Percentiles rank a stretch among this genome's conserved stretches.
These are phyloP conservation scores for Phialemoniopsis sp. DNA, from an alignment of 2,329 filamentous ascomycete species.

Conservation along the genomic window DNA sequence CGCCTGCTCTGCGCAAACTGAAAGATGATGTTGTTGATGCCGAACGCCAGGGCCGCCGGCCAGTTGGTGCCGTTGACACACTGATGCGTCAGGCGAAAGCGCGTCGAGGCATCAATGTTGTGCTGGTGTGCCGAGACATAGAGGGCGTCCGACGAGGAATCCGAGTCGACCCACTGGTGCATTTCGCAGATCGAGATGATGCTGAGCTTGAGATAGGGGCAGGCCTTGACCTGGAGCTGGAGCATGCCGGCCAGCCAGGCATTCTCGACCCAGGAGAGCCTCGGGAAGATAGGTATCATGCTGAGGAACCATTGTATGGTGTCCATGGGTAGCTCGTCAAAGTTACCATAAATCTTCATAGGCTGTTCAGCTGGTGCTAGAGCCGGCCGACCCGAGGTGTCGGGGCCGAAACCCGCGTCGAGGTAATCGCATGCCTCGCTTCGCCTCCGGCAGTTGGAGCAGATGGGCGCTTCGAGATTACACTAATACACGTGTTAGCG, in stretches of 20 bases:
- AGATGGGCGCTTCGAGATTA: slow-evolving; percentile 1
- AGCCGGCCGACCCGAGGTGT: not conserved
- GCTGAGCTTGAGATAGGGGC: slow-evolving; percentile 1
- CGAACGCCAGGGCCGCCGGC: slow-evolving; percentile 15
- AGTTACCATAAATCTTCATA: too few species aligned
- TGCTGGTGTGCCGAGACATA: slow-evolving; percentile 15
- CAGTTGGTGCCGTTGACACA: slow-evolving; percentile 65
- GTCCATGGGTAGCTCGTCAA: not conserved
- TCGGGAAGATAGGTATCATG: not conserved
- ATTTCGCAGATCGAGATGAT: not conserved
- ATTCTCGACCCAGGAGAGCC: not conserved
- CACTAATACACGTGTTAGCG: not conserved
- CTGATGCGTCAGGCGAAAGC: slow-evolving; percentile 59
- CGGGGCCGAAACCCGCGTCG: not conserved
- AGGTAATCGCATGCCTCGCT: not conserved
- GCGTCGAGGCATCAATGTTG: slow-evolving; percentile 17
- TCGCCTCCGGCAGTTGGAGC: not conserved
- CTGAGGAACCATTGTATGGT: not conserved
- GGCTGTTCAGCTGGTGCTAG: too few species aligned
- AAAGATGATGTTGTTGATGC: slow-evolving; percentile 16
- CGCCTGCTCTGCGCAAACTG: slow-evolving; percentile 11
- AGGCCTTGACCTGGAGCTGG: not conserved
- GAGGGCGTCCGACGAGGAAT: slow-evolving; percentile 3
- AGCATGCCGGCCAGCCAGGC: not conserved
- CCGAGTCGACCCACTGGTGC: not conserved